Conservation (phyloP, 2,329 filamentous ascomycete species). For the Cercospora janseana region DNA sequence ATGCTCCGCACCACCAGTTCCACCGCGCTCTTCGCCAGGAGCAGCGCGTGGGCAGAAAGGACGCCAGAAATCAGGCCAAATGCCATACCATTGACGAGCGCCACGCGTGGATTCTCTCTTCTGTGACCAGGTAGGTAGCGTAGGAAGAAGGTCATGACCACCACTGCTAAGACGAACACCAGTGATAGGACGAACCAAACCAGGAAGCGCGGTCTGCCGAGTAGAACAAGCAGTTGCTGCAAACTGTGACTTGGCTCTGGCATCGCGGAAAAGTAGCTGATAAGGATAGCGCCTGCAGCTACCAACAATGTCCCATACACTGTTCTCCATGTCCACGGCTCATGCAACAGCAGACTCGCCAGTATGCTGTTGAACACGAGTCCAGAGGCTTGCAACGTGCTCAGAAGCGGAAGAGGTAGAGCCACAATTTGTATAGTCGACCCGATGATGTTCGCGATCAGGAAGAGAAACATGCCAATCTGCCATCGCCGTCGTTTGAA, state of each 20-base stretch:
- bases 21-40: constrained; percentile 94
- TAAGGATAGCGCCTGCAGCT: constrained; percentile 81
- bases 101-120: constrained; percentile 42
- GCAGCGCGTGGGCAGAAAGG: constrained; percentile 84
- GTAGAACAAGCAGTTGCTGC: constrained; percentile 72
- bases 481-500: constrained; percentile 93
- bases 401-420: constrained; percentile 87
- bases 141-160: constrained; percentile 57
- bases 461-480: constrained; percentile 93
- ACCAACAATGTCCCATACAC: constrained; percentile 85
- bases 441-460: constrained; percentile 88
- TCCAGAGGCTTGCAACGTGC: constrained; percentile 90
- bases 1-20: constrained; percentile 87
- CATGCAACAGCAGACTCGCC: constrained; percentile 85
- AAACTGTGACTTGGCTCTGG: constrained; percentile 88
- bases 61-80: constrained; percentile 89
- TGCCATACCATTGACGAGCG: constrained; percentile 74
- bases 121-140: constrained; percentile 32
- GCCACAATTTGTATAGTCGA: constrained; percentile 98
- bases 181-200: constrained; percentile 84
- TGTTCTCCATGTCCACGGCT: constrained; percentile 94
- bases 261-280: constrained; percentile 90
- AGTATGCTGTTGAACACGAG: constrained; percentile 98
- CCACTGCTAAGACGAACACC: constrained; percentile 67
- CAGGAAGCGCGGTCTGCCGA: constrained; percentile 73